These are phyloP conservation scores for Panellus pusillus DNA, from an alignment of 768 basidiomycete genomes.

Conservation along the genomic window DNA sequence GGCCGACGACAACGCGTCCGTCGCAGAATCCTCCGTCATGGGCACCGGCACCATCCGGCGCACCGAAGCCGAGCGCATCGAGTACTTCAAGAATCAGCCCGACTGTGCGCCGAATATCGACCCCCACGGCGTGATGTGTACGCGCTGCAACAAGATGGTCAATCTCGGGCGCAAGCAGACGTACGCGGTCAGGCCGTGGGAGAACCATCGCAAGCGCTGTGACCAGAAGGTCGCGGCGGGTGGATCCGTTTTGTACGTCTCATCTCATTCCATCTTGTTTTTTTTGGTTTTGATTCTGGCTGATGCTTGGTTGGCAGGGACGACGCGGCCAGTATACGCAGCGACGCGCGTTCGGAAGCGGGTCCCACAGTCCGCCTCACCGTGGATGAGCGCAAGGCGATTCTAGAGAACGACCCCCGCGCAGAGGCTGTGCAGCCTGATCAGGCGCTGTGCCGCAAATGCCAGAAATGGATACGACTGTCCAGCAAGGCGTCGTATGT, in stretches of 20 bases:
- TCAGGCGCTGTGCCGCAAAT: conserved; percentile 58
- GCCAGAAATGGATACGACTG: conserved; percentile 64
- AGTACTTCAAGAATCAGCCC: conserved; percentile 63
- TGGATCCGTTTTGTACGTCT: conserved; percentile 25
- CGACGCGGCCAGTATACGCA: conserved; percentile 12
- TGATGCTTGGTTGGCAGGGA: conserved; percentile 1
- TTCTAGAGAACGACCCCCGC: conserved; percentile 54
- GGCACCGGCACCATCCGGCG: conserved; percentile 47
- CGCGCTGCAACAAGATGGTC: conserved; percentile 56
- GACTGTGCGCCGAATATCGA: conserved; percentile 54
- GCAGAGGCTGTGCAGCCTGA: conserved; percentile 50
- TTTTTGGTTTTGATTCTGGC: not conserved
- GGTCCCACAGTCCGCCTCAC: conserved; percentile 24
- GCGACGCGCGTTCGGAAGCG: conserved; percentile 15
- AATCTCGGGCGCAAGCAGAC: conserved; percentile 54
- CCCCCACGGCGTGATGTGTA: conserved; percentile 58
- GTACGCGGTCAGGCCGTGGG: conserved; percentile 64
- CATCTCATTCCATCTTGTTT: conserved; percentile 14
- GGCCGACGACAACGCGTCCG: conserved; percentile 52
- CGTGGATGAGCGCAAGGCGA: conserved; percentile 48
- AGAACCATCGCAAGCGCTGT: conserved; percentile 55
- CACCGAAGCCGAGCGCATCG: conserved; percentile 60
- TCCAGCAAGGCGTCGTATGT: conserved; percentile 42
- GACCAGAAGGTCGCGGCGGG: conserved; percentile 40
- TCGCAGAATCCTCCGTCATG: conserved; percentile 50